Evolutionary conservation across 23 red algal genomes (phyloP).

Genomic region (Pyropia yezoensis): DNA sequence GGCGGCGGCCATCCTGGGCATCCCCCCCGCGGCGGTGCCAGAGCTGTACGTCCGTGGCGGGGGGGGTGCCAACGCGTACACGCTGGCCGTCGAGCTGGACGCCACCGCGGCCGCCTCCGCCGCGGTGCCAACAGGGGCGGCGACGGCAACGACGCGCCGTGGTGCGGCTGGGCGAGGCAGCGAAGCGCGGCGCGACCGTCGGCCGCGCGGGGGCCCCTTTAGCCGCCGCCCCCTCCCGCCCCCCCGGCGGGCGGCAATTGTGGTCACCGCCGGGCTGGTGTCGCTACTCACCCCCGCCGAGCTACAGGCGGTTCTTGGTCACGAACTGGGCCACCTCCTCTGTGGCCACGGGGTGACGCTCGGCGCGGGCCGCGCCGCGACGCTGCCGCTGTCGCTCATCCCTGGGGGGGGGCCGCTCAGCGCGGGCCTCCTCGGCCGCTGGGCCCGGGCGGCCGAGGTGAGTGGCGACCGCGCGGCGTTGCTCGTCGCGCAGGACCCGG

Average conservation of each 20-base stretch:
- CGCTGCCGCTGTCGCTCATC: constrained; percentile 17
- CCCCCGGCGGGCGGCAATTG: constrained; percentile 74
- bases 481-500: constrained; percentile 82
- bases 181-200: background rate
- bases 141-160: background rate
- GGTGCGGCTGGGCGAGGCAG: background rate
- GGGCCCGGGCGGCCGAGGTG: constrained; percentile 88
- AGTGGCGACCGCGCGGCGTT: constrained; percentile 90
- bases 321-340: constrained; percentile 95
- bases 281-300: constrained; percentile 76
- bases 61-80: constrained; percentile 90
- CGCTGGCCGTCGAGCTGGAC: constrained; percentile 65
- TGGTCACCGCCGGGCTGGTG: constrained; percentile 70
- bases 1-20: constrained; percentile 59
- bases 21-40: constrained; percentile 34
- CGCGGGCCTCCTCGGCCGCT: constrained; percentile 26
- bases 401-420: no score
- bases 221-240: background rate
- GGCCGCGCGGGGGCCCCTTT: background rate
- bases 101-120: background rate
- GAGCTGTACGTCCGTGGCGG: constrained; percentile 84
- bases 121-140: no score
- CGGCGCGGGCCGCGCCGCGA: constrained; percentile 37
- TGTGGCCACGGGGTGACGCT: constrained; percentile 88
- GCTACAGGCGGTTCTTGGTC: constrained; percentile 77